Evolutionary conservation across 2,329 filamentous ascomycete species (phyloP), one percentile per base, ranked within the genome.

Genomic region (Bipolaris zeicola): DNA sequence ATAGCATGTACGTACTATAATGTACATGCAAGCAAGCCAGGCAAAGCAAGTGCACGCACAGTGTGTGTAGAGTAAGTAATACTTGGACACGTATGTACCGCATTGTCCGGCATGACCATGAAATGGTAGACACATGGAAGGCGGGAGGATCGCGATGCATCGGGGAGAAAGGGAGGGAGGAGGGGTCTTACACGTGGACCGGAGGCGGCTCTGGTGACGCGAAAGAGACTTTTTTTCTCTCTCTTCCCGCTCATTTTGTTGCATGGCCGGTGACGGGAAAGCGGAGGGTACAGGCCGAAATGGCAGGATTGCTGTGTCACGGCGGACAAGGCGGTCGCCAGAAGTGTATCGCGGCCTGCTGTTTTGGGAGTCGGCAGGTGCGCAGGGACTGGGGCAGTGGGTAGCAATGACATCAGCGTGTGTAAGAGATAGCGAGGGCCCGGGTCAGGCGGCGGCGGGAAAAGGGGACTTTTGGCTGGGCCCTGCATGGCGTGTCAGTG

Each of bases 361-460:
- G 36, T 14, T 22, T 47, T 42, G 28, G 53, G 53, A 28, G 16
- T 26, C 28, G 42, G 53, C 8, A 22, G 46, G 26, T 28, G 26
- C 7, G 26, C 26, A 28, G 26, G 26, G 26, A 26, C 36, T 52
- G 42, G 18, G 26, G 28, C 16, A 31, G 34, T 37, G 51, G 41
- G 47, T 24, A n/a, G 5, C 14, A 16, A 28, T 58, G 55, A 55
- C 55, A 52, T 58, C 58, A 57, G 18, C 13, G 44, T 20, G 24
- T 43, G 43, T 28, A 22, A 48, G 43, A 57, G 36, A 42, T 34
- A 31, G 37, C 49, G 41, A 46, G 51, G 31, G 33, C 47, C 48
- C 55, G 55, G 58, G 55, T 46, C 58, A 42, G 46, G 43, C 50
- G 54, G 54, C 46, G 54, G 41, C 33, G 41, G 26, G 39, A 55